These are phyloP conservation scores for Phaeosphaeria sp. DNA, from an alignment of 2,329 filamentous ascomycete species.

Conservation along the genomic window DNA sequence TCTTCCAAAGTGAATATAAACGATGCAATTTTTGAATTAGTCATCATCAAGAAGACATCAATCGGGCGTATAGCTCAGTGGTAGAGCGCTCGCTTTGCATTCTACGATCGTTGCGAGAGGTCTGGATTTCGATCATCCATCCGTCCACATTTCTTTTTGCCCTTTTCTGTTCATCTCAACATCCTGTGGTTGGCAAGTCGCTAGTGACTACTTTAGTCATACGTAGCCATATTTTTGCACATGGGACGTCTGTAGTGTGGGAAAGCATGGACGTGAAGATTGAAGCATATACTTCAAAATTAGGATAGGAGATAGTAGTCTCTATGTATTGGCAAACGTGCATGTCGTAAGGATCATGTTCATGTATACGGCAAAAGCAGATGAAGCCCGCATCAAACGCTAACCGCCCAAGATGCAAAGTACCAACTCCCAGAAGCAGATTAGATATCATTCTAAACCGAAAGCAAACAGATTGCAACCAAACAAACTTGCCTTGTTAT, in stretches of 20 bases:
- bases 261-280: too few species aligned
- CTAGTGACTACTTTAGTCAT: too few species aligned
- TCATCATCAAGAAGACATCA: neutral
- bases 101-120: constrained; percentile 8
- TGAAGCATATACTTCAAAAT: too few species aligned
- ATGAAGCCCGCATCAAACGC: neutral
- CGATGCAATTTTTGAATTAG: neutral
- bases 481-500: neutral
- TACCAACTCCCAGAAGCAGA: too few species aligned
- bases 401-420: neutral
- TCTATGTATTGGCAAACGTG: too few species aligned
- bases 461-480: neutral
- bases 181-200: neutral
- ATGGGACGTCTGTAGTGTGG: too few species aligned
- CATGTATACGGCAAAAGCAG: too few species aligned
- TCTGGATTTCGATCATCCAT: constrained; percentile 13
- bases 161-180: neutral
- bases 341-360: too few species aligned
- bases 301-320: too few species aligned
- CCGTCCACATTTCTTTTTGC: constrained; percentile 5
- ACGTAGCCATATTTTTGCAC: too few species aligned
- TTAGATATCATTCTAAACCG: too few species aligned
- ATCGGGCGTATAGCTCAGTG: constrained; percentile 47
- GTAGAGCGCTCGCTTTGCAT: constrained; percentile 51
- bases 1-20: too few species aligned